phyloP scores from a whole-genome alignment of 2,329 filamentous ascomycete species.

The Rutstroemia sydowiana region DNA sequence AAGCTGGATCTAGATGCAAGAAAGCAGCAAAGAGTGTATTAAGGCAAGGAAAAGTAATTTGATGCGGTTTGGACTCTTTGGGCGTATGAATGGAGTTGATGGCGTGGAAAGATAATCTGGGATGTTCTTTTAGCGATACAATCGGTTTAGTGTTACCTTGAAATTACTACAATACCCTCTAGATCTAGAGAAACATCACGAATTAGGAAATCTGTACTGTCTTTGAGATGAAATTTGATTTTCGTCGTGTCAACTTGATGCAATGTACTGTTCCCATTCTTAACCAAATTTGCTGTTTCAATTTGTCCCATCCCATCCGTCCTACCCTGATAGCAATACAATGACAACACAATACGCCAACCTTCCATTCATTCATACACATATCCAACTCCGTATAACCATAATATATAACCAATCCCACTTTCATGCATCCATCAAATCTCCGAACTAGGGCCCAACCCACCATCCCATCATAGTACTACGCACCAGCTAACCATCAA shows the following conservation, averaged over 20 bases:
- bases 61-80: not conserved
- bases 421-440: no score
- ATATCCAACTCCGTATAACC: not conserved
- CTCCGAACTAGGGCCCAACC: no score
- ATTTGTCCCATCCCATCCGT: no score
- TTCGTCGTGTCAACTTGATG: no score
- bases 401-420: not conserved
- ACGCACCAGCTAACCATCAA: not conserved
- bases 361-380: not conserved
- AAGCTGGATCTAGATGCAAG: constrained; percentile 28
- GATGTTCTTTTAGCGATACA: not conserved
- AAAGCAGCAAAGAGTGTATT: constrained; percentile 14
- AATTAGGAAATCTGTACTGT: no score
- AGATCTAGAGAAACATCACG: no score
- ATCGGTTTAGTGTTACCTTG: not conserved
- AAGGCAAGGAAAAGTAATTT: not conserved
- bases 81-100: not conserved
- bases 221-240: no score
- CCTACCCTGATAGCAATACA: no score
- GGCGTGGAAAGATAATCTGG: not conserved
- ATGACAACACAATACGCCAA: no score
- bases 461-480: not conserved
- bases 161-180: no score
- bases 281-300: no score
- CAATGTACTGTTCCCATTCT: no score